Percentiles rank a stretch among this genome's conserved stretches.
These are phyloP conservation scores for Bocquillonia castaneifolia DNA, from an alignment of 441 rosid genomes.

Conservation along the genomic window DNA sequence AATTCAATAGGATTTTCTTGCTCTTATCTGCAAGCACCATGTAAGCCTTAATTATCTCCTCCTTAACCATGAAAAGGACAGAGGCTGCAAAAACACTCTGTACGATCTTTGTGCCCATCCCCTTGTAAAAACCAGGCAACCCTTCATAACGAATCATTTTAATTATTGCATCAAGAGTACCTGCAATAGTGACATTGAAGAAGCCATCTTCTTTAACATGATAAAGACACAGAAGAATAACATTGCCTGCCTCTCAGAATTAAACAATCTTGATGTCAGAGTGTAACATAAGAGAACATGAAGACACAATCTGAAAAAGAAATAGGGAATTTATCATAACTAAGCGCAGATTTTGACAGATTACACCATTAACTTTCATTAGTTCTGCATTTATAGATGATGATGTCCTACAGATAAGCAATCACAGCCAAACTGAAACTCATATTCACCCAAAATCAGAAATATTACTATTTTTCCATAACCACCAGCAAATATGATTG, in stretches of 20 bases:
- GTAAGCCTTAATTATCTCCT: conserved; percentile 60
- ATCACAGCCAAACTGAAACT: neutral
- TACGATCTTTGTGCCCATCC: conserved; percentile 73
- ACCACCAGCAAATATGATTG: neutral
- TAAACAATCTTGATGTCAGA: neutral
- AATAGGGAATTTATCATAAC: neutral
- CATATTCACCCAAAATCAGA: neutral
- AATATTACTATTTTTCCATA: neutral
- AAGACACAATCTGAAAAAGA: neutral
- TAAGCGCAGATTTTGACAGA: neutral
- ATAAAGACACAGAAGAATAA: conserved; percentile 1
- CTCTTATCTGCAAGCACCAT: conserved; percentile 37
- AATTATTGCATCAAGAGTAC: conserved; percentile 58
- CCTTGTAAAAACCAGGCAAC: conserved; percentile 53
- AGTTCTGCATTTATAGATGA: neutral
- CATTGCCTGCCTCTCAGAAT: neutral
- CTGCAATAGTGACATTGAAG: conserved; percentile 25
- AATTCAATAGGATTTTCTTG: conserved; percentile 28
- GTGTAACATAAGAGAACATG: neutral
- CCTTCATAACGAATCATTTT: conserved; percentile 66
- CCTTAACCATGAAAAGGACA: conserved; percentile 68
- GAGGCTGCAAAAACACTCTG: conserved; percentile 80
- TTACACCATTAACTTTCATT: neutral
- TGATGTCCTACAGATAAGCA: neutral
- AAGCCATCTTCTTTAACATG: neutral